phyloP scores from a whole-genome alignment of 768 basidiomycete genomes.

The Termitomyces sp. region DNA sequence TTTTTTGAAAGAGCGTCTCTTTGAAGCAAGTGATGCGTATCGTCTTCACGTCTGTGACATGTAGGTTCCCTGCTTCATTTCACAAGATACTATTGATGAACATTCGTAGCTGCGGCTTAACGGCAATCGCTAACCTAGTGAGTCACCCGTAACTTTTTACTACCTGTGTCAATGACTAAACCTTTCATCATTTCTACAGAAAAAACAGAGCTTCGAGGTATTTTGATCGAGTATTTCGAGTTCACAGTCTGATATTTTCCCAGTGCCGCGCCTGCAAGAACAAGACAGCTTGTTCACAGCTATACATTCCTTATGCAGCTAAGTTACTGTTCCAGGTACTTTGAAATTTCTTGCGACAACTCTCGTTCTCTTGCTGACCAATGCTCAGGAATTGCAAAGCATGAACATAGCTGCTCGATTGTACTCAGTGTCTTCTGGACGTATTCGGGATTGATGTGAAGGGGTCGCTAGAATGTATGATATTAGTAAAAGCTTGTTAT shows the following conservation, averaged over 20 bases:
- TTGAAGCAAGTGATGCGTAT: slow-evolving; percentile 90
- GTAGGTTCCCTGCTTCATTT: slow-evolving; percentile 39
- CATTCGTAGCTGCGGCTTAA: slow-evolving; percentile 75
- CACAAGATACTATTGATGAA: slow-evolving; percentile 6
- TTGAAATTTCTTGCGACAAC: not conserved
- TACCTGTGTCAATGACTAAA: not conserved
- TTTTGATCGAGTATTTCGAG: slow-evolving; percentile 6
- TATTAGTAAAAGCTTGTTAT: slow-evolving; percentile 16
- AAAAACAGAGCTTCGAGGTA: slow-evolving; percentile 96
- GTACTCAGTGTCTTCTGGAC: slow-evolving; percentile 83
- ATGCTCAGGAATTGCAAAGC: slow-evolving; percentile 76
- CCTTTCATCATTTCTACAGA: slow-evolving; percentile 34
- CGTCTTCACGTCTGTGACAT: slow-evolving; percentile 95
- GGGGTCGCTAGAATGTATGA: slow-evolving; percentile 15
- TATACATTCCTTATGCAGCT: slow-evolving; percentile 95
- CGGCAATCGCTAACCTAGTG: slow-evolving; percentile 94
- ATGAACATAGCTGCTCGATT: slow-evolving; percentile 92
- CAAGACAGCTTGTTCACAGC: slow-evolving; percentile 89
- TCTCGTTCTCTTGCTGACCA: not conserved
- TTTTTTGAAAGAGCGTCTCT: slow-evolving; percentile 96
- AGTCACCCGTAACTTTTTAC: slow-evolving; percentile 23
- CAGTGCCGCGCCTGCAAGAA: slow-evolving; percentile 95
- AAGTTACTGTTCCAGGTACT: slow-evolving; percentile 91
- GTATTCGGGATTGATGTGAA: slow-evolving; percentile 60
- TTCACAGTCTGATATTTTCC: not conserved